Evolutionary conservation across 1,139 yeast genomes (phyloP), one percentile per base, ranked within the genome.

Genomic region (Yamadazyma sp.): DNA sequence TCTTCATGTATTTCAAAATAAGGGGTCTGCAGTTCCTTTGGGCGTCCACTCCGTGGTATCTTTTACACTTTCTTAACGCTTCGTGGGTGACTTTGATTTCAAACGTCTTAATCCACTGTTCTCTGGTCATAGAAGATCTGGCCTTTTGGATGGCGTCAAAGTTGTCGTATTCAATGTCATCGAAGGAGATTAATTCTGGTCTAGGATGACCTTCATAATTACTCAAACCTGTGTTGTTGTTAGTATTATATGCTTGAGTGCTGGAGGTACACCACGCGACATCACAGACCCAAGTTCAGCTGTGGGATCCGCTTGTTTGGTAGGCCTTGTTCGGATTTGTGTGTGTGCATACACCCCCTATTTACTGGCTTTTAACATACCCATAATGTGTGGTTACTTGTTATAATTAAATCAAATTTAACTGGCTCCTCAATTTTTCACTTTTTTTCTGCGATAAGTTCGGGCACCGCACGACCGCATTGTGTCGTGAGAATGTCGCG

Each of bases 151-250:
- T 77, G 48, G 80, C 81, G 26, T 70, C 64, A 45, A 76, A 73
- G 62, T 86, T 80, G 52, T 75, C 75, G 62, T 86, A 86, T 65
- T 84, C 86, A 46, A 86, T 84, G 51, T 82, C 88, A 64, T 86
- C 95, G 56, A 86, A 86, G 29, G 95, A 86, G 46, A 85, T 92
- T 54, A 79, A 73, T 52, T 83, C 87, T 38, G 87, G 82, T 65
- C 87, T 77, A 53, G 66, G 64, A 62, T 83, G 86, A 61, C 69
- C 69, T 35, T 59, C 67, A 59, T 70, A 71, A 46, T 60, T 59
- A 44, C 61, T 62, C 51, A 68, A 59, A 31, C 61, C 71, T 65
- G 35, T 8, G 5, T 15, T 16, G 8, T 31, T 30, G 45, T 43
- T 43, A 43, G 44, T 40, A 33, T 9, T 15, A 7, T 12, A 11